phyloP scores from a whole-genome alignment of 2,329 filamentous ascomycete species.

The Ophiocordyceps camponoti-rufipedis region DNA sequence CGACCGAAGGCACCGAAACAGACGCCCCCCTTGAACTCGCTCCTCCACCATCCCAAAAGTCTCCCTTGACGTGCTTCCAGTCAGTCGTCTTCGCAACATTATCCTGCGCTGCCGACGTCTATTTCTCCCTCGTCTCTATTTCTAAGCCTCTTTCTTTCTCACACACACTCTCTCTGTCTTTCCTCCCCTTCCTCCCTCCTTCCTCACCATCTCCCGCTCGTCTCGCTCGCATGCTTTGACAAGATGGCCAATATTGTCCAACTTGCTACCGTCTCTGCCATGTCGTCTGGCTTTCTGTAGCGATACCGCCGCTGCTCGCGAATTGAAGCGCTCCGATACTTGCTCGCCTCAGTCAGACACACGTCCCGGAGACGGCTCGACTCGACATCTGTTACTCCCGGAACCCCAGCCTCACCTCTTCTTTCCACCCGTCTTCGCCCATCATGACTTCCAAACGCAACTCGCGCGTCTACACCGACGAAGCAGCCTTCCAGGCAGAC shows the following conservation, averaged over 20 bases:
- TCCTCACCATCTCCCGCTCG: neutral
- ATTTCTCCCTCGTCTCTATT: neutral
- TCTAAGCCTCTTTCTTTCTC: neutral
- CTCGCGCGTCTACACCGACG: conserved; percentile 5
- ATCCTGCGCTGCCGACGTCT: neutral
- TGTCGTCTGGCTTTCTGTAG: conserved; percentile 1
- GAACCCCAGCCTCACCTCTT: no score
- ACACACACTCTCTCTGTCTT: neutral
- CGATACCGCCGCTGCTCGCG: neutral
- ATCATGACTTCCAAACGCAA: conserved; percentile 9
- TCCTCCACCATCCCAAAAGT: neutral
- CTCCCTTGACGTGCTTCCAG: neutral
- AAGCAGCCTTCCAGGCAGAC: neutral
- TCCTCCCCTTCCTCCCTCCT: neutral
- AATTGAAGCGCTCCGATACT: neutral
- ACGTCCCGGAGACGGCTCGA: neutral
- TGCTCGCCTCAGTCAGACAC: neutral
- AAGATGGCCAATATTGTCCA: conserved; percentile 3
- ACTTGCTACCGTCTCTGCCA: conserved; percentile 1
- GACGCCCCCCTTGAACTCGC: neutral
- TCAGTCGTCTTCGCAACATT: no score
- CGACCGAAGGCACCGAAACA: neutral
- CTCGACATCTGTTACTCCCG: neutral
- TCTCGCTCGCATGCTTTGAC: neutral
- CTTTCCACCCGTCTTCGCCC: neutral